Evolutionary conservation across 768 basidiomycete species (phyloP), one percentile per base, ranked within the genome.

Genomic region (Phylloporus rhodoxanthus): DNA sequence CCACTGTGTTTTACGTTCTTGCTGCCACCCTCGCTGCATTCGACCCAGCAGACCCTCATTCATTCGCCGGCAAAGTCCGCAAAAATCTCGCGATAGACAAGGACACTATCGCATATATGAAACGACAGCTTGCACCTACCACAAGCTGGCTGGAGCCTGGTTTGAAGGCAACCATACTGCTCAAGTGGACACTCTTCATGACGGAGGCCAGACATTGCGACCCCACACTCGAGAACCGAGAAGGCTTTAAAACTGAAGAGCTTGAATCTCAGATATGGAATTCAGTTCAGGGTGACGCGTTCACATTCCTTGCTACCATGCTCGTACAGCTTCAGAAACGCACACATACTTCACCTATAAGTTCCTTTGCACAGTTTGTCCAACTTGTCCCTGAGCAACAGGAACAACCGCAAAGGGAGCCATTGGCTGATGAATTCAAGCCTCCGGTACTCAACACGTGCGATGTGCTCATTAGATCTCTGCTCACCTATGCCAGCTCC

Each of bases 131-230:
- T 7, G 70, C 74, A 13, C 60, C 76, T 8, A 57, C 74, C 3
- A 68, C 77, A 2, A 68, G 74, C 14, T 92, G 90, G 89, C 84
- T 76, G 47, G 82, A 85, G 17, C 68, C 75, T 1, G 81, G 82
- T 2, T 68, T 95, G 14, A 87, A 85, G 59, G 84, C 89, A 0
- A 75, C 78, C 2, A 60, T 93, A 5, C 68, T 86, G n/a, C 75
- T 96, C 33, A 89, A 90, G 61, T 94, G 91, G 90, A 86, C 91
- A 0, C 73, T 94, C 50, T 90, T 91, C 65, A 72, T 91, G 56
- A 84, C 89, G 1, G 84, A 89, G 54, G 76, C 81, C 6, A 76
- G 90, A 21, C 82, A 85, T 61, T 77, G 78, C 17, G 81, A 89
- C 57, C 70, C 80, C 2, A 73, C 75, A 4, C 66, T 92, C 32